phyloP scores from a whole-genome alignment of 495 filamentous ascomycete species.

The Hypoxylon lenormandii region DNA sequence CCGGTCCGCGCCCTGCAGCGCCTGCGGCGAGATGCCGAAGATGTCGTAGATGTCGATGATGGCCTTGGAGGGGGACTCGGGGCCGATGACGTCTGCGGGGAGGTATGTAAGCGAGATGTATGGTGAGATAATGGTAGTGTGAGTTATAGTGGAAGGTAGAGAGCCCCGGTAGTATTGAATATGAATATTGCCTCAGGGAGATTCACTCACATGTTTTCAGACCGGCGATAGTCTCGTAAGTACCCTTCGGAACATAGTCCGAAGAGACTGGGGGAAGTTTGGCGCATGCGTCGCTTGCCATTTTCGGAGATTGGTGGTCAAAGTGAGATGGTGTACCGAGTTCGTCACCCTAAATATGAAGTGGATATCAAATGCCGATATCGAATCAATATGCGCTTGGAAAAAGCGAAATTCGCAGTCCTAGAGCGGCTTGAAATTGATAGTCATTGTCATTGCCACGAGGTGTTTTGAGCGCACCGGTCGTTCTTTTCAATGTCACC shows the following conservation, averaged over 20 bases:
- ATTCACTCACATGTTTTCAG: conserved; percentile 50
- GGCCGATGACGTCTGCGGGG: conserved; percentile 46
- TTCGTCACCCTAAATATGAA: too few species aligned
- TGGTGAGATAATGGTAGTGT: too few species aligned
- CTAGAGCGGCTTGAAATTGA: too few species aligned
- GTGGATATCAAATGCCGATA: too few species aligned
- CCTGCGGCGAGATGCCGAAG: conserved; percentile 48
- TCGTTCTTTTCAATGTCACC: too few species aligned
- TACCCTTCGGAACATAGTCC: conserved; percentile 47
- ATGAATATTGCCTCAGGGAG: not conserved
- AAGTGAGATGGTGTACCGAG: not conserved
- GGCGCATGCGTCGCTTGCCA: conserved; percentile 36
- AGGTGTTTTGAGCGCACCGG: too few species aligned
- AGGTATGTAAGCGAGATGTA: too few species aligned
- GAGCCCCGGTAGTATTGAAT: not conserved
- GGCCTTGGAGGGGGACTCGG: conserved; percentile 39
- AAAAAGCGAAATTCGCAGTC: too few species aligned
- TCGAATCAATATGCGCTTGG: too few species aligned
- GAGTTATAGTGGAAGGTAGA: not conserved
- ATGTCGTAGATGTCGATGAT: conserved; percentile 53
- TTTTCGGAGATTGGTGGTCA: not conserved
- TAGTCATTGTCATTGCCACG: too few species aligned
- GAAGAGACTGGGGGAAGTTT: conserved; percentile 39
- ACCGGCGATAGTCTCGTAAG: conserved; percentile 43
- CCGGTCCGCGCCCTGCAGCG: conserved; percentile 50